Percentiles rank a stretch among this genome's conserved stretches.
Evolutionary conservation across 164 flowering plant species (phyloP).

Genomic region (Liriodendron chinense): DNA sequence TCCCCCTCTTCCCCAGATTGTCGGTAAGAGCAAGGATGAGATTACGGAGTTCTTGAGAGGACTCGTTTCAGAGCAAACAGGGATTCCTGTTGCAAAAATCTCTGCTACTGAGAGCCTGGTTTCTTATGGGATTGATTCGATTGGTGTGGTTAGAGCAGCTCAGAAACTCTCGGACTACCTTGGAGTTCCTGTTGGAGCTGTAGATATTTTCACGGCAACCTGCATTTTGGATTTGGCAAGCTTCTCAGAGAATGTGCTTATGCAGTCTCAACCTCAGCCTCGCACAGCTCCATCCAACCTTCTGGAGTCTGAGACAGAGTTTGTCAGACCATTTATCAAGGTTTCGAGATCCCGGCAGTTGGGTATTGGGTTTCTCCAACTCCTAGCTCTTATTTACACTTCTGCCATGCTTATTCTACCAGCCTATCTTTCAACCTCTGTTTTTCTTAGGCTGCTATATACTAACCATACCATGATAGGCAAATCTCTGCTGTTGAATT

Average conservation of each 20-base stretch:
- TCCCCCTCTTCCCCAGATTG: slow-evolving; percentile 14
- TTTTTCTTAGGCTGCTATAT: slow-evolving; percentile 28
- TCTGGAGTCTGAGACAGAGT: slow-evolving; percentile 25
- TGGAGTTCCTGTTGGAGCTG: slow-evolving; percentile 77
- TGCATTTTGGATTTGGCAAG: slow-evolving; percentile 69
- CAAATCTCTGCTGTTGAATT: slow-evolving; percentile 23
- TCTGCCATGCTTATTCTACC: slow-evolving; percentile 53
- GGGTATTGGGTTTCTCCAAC: slow-evolving; percentile 39
- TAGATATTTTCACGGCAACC: slow-evolving; percentile 80
- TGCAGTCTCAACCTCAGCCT: slow-evolving; percentile 47
- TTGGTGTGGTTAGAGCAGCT: slow-evolving; percentile 85
- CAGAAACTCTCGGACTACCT: slow-evolving; percentile 78
- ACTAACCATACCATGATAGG: background rate
- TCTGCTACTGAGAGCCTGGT: slow-evolving; percentile 55
- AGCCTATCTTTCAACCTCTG: slow-evolving; percentile 46
- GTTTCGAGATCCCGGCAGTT: slow-evolving; percentile 31
- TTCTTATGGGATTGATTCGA: slow-evolving; percentile 79
- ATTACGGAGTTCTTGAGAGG: slow-evolving; percentile 53
- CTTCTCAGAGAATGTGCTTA: slow-evolving; percentile 56
- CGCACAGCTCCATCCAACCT: slow-evolving; percentile 13
- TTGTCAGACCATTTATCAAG: slow-evolving; percentile 19
- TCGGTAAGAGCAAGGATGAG: slow-evolving; percentile 24
- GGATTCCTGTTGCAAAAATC: slow-evolving; percentile 41
- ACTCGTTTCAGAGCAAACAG: slow-evolving; percentile 61
- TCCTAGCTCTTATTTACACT: slow-evolving; percentile 45